A percentile compares a stretch with the other conserved stretches of the same genome.
These are phyloP conservation scores for Backusella tuberculispora DNA, from an alignment of 192 early-diverging fungal genomes.

Conservation along the genomic window DNA sequence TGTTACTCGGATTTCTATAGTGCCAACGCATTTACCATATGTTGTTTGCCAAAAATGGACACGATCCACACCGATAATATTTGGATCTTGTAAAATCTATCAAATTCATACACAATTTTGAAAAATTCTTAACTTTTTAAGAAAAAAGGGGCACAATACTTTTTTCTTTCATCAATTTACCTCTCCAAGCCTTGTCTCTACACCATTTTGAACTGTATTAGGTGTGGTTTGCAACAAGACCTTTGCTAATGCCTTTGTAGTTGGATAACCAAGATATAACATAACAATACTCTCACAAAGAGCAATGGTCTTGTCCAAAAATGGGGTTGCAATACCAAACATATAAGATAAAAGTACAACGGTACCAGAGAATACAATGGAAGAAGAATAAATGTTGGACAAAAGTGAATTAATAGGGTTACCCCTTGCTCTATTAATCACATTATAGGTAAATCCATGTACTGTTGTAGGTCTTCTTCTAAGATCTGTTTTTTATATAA, in stretches of 20 bases:
- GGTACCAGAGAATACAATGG: constrained; percentile 41
- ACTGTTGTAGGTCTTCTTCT: constrained; percentile 35
- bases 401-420: constrained; percentile 34
- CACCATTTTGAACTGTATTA: constrained; percentile 37
- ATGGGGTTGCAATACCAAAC: constrained; percentile 27
- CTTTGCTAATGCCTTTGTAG: constrained; percentile 52
- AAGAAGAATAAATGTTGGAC: constrained; percentile 47
- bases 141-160: no score
- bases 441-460: constrained; percentile 43
- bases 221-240: constrained; percentile 60
- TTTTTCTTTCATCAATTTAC: constrained; percentile 25
- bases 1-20: constrained; percentile 47
- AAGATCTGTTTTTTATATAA: constrained; percentile 16
- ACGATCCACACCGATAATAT: constrained; percentile 47
- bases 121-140: no score
- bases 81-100: constrained; percentile 48
- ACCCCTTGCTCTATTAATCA: constrained; percentile 31
- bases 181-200: constrained; percentile 53
- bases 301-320: constrained; percentile 52
- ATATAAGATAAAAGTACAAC: constrained; percentile 33
- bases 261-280: constrained; percentile 53
- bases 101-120: neutral
- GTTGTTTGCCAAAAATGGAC: constrained; percentile 64
- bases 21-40: constrained; percentile 53
- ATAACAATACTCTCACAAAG: constrained; percentile 50